Conservation (phyloP, 2,329 filamentous ascomycete species). For the Aspergillus chevalieri region DNA sequence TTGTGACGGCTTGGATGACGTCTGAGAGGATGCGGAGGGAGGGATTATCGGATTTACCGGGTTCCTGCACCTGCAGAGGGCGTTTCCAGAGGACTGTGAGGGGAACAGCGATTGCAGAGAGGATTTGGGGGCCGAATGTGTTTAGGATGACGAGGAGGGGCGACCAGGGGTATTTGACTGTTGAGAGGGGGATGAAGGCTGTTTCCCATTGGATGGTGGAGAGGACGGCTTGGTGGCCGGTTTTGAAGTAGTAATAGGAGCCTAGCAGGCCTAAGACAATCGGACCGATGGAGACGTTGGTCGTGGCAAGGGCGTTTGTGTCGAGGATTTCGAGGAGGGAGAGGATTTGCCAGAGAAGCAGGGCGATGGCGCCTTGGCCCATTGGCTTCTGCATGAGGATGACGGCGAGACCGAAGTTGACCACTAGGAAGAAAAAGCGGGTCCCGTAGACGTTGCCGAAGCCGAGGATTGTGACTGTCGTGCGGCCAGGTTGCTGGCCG, state of each 20-base stretch:
- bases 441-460: slow-evolving; percentile 92
- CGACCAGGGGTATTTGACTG: slow-evolving; percentile 82
- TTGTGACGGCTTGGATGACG: slow-evolving; percentile 63
- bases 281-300: slow-evolving; percentile 66
- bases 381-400: slow-evolving; percentile 88
- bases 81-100: slow-evolving; percentile 85
- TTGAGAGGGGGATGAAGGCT: slow-evolving; percentile 81
- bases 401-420: slow-evolving; percentile 70
- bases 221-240: slow-evolving; percentile 85
- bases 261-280: slow-evolving; percentile 81
- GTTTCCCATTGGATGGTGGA: slow-evolving; percentile 92
- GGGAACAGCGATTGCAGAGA: slow-evolving; percentile 73
- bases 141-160: slow-evolving; percentile 77
- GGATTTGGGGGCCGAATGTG: slow-evolving; percentile 81
- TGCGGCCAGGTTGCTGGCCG: slow-evolving; percentile 28
- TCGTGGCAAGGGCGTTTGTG: slow-evolving; percentile 56
- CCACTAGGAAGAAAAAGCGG: slow-evolving; percentile 76
- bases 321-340: slow-evolving; percentile 63
- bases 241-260: slow-evolving; percentile 95
- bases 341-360: slow-evolving; percentile 84
- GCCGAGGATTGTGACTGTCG: slow-evolving; percentile 69
- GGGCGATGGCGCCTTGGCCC: slow-evolving; percentile 75
- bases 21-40: slow-evolving; percentile 54
- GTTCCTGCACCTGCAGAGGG: slow-evolving; percentile 61
- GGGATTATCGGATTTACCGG: slow-evolving; percentile 16